phyloP scores from a whole-genome alignment of 2,329 filamentous ascomycete genomes.

The Cercospora citrullina region DNA sequence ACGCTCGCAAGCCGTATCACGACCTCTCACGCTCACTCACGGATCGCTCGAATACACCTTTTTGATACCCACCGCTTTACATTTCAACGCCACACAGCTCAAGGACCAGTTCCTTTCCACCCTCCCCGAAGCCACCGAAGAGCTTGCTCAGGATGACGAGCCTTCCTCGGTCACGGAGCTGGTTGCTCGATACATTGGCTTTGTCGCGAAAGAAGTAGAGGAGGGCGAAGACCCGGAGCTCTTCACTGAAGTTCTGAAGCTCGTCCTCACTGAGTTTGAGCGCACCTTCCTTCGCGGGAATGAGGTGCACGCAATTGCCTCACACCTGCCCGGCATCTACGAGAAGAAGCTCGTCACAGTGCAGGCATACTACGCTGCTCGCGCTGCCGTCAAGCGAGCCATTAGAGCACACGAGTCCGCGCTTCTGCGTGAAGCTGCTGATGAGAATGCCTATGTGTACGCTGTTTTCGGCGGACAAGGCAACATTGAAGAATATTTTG shows the following conservation, averaged over 20 bases:
- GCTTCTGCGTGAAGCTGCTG: slow-evolving; percentile 81
- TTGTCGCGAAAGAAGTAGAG: slow-evolving; percentile 83
- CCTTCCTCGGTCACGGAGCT: slow-evolving; percentile 94
- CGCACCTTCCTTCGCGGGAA: slow-evolving; percentile 91
- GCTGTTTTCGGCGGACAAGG: slow-evolving; percentile 95
- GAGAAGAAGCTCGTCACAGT: slow-evolving; percentile 90
- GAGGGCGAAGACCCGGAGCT: slow-evolving; percentile 91
- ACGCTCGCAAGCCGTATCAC: slow-evolving; percentile 85
- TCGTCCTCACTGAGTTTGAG: slow-evolving; percentile 94
- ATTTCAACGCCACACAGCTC: slow-evolving; percentile 93
- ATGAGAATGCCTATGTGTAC: slow-evolving; percentile 81
- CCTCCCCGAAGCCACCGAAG: slow-evolving; percentile 88
- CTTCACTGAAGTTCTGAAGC: slow-evolving; percentile 88
- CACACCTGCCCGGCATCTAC: slow-evolving; percentile 82
- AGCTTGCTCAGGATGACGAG: slow-evolving; percentile 96
- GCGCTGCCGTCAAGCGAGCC: slow-evolving; percentile 76
- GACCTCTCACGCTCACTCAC: slow-evolving; percentile 86
- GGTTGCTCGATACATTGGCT: slow-evolving; percentile 89
- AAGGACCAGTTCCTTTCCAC: slow-evolving; percentile 86
- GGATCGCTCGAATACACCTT: slow-evolving; percentile 96
- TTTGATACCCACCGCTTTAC: slow-evolving; percentile 88
- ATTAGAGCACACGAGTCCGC: slow-evolving; percentile 94
- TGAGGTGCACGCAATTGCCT: slow-evolving; percentile 88
- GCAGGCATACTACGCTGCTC: slow-evolving; percentile 86
- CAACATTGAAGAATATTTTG: slow-evolving; percentile 99